Evolutionary conservation across 228 moss, liverwort and hornwort species (phyloP), one percentile per base, ranked within the genome.

Genomic region (Sphagnum magellanicum): DNA sequence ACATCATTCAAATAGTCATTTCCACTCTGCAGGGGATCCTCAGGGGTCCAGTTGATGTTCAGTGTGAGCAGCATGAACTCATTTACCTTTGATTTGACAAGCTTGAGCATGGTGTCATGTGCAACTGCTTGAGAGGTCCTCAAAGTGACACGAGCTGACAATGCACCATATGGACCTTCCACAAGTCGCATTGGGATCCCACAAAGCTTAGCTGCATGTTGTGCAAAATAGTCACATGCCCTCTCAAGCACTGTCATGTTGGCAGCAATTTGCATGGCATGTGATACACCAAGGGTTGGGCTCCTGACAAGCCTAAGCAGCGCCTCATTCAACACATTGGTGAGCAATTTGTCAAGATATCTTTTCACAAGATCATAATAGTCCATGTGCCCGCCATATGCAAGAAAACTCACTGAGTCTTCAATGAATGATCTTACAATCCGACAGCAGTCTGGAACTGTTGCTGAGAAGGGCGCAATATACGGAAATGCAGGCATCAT

Each of bases 221-320:
- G 92, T 57, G 89, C 76, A 66, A 96, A 96, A 69, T 80, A 96
- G 48, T 77, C 83, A 58, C 95, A 96, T 12, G 95, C 91, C 50
- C 87, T 87, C 68, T 96, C 95, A 11, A 96, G 84, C 59, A 92
- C 95, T 10, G 92, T 96, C 95, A 96, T 96, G 65, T 92, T 96
- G 53, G 89, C 92, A 72, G 92, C 95, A 79, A 96, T 91, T 78
- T 96, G 92, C 95, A 96, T 96, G 69, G 92, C 95, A 74, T 96
- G 92, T 49, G 89, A 89, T 6, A 92, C 92, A 51, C 88, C 87
- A 67, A 96, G 52, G 32, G 81, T 89, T 15, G 95, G 89, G 74
- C 80, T 91, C 60, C 79, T 73, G 53, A 96, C 83, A 57, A 90
- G 83, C 71, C 65, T 90, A 53, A 96, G 75, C 52, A 96, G 66